Evolutionary conservation across 306 rosid species (phyloP).

Genomic region (Datisca glomerata): DNA sequence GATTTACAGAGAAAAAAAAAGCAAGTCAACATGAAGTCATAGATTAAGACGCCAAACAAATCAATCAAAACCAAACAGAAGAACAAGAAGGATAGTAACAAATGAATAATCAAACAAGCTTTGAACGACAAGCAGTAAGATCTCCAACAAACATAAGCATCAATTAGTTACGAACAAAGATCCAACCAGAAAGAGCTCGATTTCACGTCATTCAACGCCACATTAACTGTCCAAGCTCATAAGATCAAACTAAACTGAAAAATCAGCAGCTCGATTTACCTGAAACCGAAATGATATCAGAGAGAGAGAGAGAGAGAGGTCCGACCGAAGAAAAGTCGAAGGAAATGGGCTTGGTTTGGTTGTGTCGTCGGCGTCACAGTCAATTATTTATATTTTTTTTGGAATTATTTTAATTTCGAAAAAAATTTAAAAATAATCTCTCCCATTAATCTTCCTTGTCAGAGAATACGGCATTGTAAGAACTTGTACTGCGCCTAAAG

Average conservation of each 20-base stretch:
- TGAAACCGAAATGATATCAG: conserved; percentile 26
- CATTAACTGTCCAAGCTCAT: conserved; percentile 4
- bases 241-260: conserved; percentile 2
- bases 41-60: conserved; percentile 1
- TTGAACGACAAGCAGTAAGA: not conserved
- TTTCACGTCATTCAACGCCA: conserved; percentile 6
- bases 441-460: conserved; percentile 10
- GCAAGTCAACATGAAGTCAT: not conserved
- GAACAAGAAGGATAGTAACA: not conserved
- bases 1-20: no score
- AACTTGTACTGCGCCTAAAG: conserved; percentile 21
- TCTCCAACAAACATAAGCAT: conserved; percentile 2
- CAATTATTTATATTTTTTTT: not conserved
- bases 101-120: conserved; percentile 5
- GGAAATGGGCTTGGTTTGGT: conserved; percentile 63
- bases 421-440: not conserved
- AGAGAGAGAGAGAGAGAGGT: conserved; percentile 21
- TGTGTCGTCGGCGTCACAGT: conserved; percentile 83
- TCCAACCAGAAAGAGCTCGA: conserved; percentile 11
- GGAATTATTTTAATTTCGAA: not conserved
- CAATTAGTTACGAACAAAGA: conserved; percentile 9
- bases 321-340: conserved; percentile 34
- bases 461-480: conserved; percentile 41
- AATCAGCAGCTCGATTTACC: conserved; percentile 30
- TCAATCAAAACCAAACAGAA: conserved; percentile 2